Base-by-base conservation (phyloP, 441 rosid species). In the Lepidium campestre region DNA sequence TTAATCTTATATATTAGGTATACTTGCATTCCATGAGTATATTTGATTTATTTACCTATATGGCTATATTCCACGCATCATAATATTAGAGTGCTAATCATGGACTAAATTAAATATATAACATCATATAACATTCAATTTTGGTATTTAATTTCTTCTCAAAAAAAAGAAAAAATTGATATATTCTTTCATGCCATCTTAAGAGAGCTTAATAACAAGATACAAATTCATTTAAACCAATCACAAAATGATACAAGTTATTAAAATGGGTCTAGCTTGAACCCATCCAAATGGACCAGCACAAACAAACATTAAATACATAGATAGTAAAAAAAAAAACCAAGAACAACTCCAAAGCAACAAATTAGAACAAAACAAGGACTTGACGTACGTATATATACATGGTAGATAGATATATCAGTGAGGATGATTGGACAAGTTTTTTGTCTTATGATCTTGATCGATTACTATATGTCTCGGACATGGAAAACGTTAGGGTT, bases 401-500 rank as follows among this genome's bases (percentile, higher is more conserved):
- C 61, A 60, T 59, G 45, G 37, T 56, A 72, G 45, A 72, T 56
- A 72, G 45, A 72, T 66, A 60, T 73, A 42, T 23, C 29, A 47
- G 48, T 62, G 32, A 14, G 19, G 31, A 58, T 50, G 50, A 22
- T 37, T n/a, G 68, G 54, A 34, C 9, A 32, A 53, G 42, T 2
- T 46, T 17, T 42, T 32, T 40, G 4, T 11, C 13, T 14, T 19
- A 27, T 4, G 31, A 5, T 32, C 11, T 54, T 48, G 60, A 14
- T 37, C 10, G 22, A 17, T 20, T 65, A 83, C 53, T 68, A 85
- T 47, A 68, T 60, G 46, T 90, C 97, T 2, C 91, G 78, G 62
- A 90, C 99, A 42, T 84, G 93, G 85, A 93, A 93, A 75, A 83
- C 50, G 62, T 85, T 84, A 32, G 96, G 97, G 76, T 87, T 82